Evolutionary conservation across 768 basidiomycete species (phyloP).

Genomic region (Podaxis sp.): DNA sequence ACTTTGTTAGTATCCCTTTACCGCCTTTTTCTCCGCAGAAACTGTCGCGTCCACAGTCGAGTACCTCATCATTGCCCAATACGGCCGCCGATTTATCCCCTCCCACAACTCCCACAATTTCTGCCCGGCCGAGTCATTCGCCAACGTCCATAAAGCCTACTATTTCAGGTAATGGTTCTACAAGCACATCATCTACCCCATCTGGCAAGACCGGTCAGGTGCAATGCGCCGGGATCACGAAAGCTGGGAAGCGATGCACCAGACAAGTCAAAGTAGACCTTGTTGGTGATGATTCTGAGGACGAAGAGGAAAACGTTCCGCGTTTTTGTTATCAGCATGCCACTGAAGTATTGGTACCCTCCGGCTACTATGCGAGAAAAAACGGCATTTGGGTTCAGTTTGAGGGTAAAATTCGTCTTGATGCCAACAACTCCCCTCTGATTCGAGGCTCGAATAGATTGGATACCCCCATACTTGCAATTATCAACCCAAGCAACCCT

Average conservation of each 20-base stretch:
- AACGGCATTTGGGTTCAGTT: conserved; percentile 57
- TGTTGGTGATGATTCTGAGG: conserved; percentile 31
- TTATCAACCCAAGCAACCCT: conserved; percentile 57
- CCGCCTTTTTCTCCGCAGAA: conserved; percentile 16
- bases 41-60: neutral
- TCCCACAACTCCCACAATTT: neutral
- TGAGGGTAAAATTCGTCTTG: conserved; percentile 38
- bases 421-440: conserved; percentile 5
- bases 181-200: conserved; percentile 21
- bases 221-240: conserved; percentile 69
- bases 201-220: conserved; percentile 25
- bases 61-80: neutral
- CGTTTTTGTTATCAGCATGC: conserved; percentile 68
- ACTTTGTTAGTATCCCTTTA: conserved; percentile 17
- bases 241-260: conserved; percentile 59
- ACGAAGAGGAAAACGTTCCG: conserved; percentile 28
- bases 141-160: neutral
- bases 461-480: conserved; percentile 68
- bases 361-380: conserved; percentile 58
- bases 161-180: conserved; percentile 18
- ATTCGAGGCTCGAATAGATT: conserved; percentile 42
- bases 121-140: neutral
- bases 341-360: conserved; percentile 49
- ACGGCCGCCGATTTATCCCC: neutral
- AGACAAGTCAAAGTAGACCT: conserved; percentile 52